These are phyloP conservation scores for Stephania japonica DNA, from an alignment of 164 flowering plant species.

Conservation along the genomic window DNA sequence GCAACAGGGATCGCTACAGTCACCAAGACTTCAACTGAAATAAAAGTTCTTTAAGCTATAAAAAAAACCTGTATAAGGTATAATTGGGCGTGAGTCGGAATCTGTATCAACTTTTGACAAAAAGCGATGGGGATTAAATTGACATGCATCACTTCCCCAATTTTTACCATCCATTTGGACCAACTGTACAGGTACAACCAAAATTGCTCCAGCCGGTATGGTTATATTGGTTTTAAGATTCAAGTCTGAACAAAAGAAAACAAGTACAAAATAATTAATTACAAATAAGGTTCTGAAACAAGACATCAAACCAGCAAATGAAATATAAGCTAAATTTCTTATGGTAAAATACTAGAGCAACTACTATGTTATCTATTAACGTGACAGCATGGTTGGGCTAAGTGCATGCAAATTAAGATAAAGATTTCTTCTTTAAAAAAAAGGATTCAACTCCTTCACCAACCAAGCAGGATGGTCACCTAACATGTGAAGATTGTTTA, in stretches of 20 bases:
- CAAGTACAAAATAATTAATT: background rate
- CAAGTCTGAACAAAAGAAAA: slow-evolving; percentile 31
- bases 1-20: background rate
- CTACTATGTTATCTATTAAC: background rate
- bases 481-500: too few species aligned
- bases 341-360: background rate
- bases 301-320: slow-evolving; percentile 1
- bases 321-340: background rate
- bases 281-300: background rate
- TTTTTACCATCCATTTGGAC: slow-evolving; percentile 47
- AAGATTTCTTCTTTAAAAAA: background rate
- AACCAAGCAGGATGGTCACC: too few species aligned
- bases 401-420: background rate
- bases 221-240: slow-evolving; percentile 33
- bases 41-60: background rate
- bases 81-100: slow-evolving; percentile 12
- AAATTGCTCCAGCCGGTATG: slow-evolving; percentile 52
- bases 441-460: background rate
- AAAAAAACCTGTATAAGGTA: slow-evolving; percentile 24
- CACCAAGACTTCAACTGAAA: background rate
- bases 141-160: slow-evolving; percentile 55
- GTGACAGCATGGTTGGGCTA: background rate
- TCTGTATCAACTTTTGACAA: slow-evolving; percentile 22
- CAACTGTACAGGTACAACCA: slow-evolving; percentile 58
- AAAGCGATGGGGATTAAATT: slow-evolving; percentile 60